Evolutionary conservation across 192 early-diverging fungal species (phyloP), one percentile per base, ranked within the genome.

Genomic region (Mortierella hygrophila): DNA sequence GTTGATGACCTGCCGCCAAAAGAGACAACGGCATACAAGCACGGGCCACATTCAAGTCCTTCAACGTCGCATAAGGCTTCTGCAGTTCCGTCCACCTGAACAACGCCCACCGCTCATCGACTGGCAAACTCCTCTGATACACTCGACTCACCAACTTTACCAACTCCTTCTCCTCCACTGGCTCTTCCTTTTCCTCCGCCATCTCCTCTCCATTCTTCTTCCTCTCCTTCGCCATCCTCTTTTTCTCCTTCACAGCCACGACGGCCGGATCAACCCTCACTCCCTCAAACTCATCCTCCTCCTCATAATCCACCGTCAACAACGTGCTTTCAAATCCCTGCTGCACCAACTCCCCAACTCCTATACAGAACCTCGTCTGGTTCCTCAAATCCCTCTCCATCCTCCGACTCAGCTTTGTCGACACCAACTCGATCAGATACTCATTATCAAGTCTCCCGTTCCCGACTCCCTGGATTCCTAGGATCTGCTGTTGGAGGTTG

Each of bases 21-120:
- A 26, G 37, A 72, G 40, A 26, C 44, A 18, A 72, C n/a, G 42
- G 0, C 72, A 32, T 15, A 29, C 26, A 32, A 9, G 20, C 20
- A 52, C 15, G 42, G 49, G 78, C 78, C 2, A 65, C 15, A 11
- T 40, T 52, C 9, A 57, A 72, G 23, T 80, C 72, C 23, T 41
- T 26, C 78, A 57, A 69, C 32, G n/a, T 80, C 6, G 26, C 72
- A 37, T 74, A 74, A 5, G 78, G 78, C 21, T 49, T 65, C 37
- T 80, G 69, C 0, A 20, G 16, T 8, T 23, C 41, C n/a, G 35
- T 68, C 78, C 78, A 80, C 23, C 42, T 63, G 38, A 80, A 80
- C 23, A 74, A 18, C 6, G 32, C 37, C 78, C 78, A 80, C 13
- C 69, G 20, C 0, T 21, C 71, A 80, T 74, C 78, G 21, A n/a